Base-by-base conservation (phyloP, 2,329 filamentous ascomycete species). In the Aureobasidium sp. region DNA sequence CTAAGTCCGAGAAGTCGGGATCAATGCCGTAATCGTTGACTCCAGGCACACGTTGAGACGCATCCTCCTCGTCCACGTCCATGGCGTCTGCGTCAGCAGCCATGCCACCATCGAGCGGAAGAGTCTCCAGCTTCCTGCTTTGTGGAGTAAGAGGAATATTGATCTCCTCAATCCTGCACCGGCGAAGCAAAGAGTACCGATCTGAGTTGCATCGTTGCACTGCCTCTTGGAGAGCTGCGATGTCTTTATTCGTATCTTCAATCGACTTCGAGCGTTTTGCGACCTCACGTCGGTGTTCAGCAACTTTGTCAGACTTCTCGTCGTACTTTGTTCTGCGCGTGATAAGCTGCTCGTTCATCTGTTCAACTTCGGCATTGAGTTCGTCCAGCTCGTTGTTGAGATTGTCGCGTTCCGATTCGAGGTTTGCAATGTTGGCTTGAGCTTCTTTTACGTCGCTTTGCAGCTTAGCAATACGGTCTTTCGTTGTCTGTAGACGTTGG, bases 91-190 rank as follows among this genome's bases (percentile, higher is more conserved):
- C 64, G 63, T 87, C 86, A 47, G 90, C 79, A 46, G 95, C 77
- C 65, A 87, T 83, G 13, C 66, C 68, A 68, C 96, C 91, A 71
- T 95, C 90, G 69, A 95, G 91, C 3, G 94, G 94, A 57, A 99
- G 81, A 66, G 87, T 84, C 69, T 96, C 91, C 27, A 99, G 80
- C 7, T 79, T 77, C 37, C 78, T 79, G 2, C 91, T 96, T 27
- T 87, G 87, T 62, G 86, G 79, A 2, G 82, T 78, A 26, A 99
- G 81, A 2, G 94, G 94, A 63, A 99, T 83, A 65, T 88, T 86
- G 67, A 97, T 90, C 71, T 97, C 92, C 72, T 97, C 93, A 51
- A 99, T 85, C 72, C 95, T 93, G 79, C 93, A 97, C 65, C 90
- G 86, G 70, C 91, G 86, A 58, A 99, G 82, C 51, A 96, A 78